These are phyloP conservation scores for Cytospora schulzeri DNA, from an alignment of 2,329 filamentous ascomycete genomes.

Conservation along the genomic window DNA sequence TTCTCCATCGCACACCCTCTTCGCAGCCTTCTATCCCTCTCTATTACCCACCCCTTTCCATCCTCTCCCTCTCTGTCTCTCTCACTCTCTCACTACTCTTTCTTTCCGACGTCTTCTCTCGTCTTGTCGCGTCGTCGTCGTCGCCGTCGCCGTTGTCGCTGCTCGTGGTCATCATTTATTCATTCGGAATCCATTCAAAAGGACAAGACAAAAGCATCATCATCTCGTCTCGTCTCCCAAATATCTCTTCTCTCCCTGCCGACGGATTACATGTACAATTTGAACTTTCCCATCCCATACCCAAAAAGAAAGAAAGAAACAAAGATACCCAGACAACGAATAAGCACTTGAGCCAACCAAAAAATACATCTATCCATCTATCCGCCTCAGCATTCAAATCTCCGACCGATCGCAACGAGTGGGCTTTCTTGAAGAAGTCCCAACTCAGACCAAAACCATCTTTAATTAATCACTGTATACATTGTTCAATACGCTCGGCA, in stretches of 20 bases:
- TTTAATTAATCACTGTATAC: conserved; percentile 21
- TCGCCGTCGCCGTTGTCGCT: conserved; percentile 4
- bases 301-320: not conserved
- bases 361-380: not conserved
- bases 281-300: not conserved
- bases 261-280: not conserved
- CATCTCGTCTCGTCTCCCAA: conserved; percentile 10
- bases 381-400: conserved; percentile 3
- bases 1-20: conserved; percentile 4
- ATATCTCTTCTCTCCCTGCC: not conserved
- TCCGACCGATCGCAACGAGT: conserved; percentile 5
- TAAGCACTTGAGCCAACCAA: not conserved
- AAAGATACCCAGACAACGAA: not conserved
- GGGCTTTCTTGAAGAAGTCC: conserved; percentile 19
- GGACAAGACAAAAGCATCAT: conserved; percentile 6
- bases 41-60: conserved; percentile 1
- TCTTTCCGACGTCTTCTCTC: conserved; percentile 12
- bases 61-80: conserved; percentile 3
- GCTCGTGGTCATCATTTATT: not conserved
- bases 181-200: conserved; percentile 1
- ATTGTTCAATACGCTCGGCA: conserved; percentile 13
- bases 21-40: conserved; percentile 1
- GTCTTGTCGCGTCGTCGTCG: too few species aligned
- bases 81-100: not conserved
- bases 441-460: not conserved